Percentiles rank a stretch among this genome's conserved stretches.
Conservation (phyloP, 2,329 filamentous ascomycete species). For the Sporothrix dimorphospora region DNA sequence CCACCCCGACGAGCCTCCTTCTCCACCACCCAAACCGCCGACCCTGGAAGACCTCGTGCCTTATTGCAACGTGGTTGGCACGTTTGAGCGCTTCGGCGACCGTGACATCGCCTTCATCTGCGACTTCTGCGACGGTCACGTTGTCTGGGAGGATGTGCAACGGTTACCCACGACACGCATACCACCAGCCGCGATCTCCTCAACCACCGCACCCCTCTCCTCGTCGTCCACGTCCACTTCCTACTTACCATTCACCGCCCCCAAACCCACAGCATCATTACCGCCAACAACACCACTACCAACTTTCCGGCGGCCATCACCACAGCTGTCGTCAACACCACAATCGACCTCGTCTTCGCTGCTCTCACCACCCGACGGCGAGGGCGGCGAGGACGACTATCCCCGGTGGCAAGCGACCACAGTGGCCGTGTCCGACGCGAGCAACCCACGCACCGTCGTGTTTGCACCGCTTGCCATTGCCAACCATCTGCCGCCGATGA, state of each 20-base stretch:
- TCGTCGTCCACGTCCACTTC: background rate
- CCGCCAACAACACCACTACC: background rate
- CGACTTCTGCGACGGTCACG: conserved; percentile 64
- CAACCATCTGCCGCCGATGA: conserved; percentile 57
- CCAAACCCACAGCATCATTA: background rate
- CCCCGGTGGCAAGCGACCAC: conserved; percentile 59
- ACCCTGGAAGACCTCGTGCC: conserved; percentile 53
- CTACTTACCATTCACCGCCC: background rate
- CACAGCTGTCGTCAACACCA: conserved; percentile 1
- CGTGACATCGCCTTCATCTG: conserved; percentile 61
- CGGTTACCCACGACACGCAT: conserved; percentile 53
- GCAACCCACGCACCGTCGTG: conserved; percentile 53
- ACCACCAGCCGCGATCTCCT: conserved; percentile 38
- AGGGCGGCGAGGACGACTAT: conserved; percentile 33
- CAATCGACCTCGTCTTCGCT: background rate
- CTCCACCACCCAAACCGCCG: conserved; percentile 27
- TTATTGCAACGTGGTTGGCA: conserved; percentile 56
- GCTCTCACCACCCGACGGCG: conserved; percentile 30
- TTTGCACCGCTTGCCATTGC: conserved; percentile 62
- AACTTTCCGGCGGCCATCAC: background rate
- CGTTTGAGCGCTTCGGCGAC: conserved; percentile 59
- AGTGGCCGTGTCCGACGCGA: conserved; percentile 45
- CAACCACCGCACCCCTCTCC: background rate
- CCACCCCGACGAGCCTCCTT: conserved; percentile 5
- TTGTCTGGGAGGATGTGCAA: conserved; percentile 61